Evolutionary conservation across 805 yeast genomes (phyloP).

Genomic region (Candida parachauliodes): DNA sequence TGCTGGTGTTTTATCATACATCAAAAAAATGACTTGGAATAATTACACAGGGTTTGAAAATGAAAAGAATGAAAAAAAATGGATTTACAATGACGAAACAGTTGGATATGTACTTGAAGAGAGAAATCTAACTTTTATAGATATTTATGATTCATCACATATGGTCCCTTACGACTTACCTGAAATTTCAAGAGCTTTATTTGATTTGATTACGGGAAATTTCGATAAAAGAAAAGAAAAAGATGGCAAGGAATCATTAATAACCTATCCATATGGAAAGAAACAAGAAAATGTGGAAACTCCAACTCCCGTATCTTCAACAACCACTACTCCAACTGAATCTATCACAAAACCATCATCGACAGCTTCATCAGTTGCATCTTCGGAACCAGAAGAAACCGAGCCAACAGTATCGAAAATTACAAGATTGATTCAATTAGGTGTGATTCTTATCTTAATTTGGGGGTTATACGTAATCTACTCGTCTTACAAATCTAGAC

Average conservation of each 20-base stretch:
- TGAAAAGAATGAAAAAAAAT: slow-evolving; percentile 24
- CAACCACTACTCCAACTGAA: not conserved
- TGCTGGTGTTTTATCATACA: slow-evolving; percentile 66
- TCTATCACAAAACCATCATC: not conserved
- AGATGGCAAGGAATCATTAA: slow-evolving; percentile 15
- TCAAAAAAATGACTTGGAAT: slow-evolving; percentile 62
- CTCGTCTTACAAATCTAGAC: slow-evolving; percentile 32
- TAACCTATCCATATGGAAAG: slow-evolving; percentile 29
- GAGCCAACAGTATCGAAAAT: slow-evolving; percentile 15
- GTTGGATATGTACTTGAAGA: slow-evolving; percentile 46
- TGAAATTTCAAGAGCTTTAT: slow-evolving; percentile 61
- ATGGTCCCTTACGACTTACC: slow-evolving; percentile 91
- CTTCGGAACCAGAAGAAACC: not conserved
- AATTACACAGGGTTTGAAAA: slow-evolving; percentile 50
- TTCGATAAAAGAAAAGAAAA: slow-evolving; percentile 19
- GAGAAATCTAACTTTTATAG: slow-evolving; percentile 72
- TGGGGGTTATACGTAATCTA: slow-evolving; percentile 42
- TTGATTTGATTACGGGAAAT: slow-evolving; percentile 48
- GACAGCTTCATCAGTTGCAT: not conserved
- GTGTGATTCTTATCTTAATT: slow-evolving; percentile 32
- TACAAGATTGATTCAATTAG: slow-evolving; percentile 37
- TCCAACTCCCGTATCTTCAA: not conserved
- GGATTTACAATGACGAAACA: slow-evolving; percentile 41
- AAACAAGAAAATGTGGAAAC: slow-evolving; percentile 1
- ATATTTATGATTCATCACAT: slow-evolving; percentile 76